phyloP scores from a whole-genome alignment of 495 filamentous ascomycete species.

The Glutinoglossum americanum region DNA sequence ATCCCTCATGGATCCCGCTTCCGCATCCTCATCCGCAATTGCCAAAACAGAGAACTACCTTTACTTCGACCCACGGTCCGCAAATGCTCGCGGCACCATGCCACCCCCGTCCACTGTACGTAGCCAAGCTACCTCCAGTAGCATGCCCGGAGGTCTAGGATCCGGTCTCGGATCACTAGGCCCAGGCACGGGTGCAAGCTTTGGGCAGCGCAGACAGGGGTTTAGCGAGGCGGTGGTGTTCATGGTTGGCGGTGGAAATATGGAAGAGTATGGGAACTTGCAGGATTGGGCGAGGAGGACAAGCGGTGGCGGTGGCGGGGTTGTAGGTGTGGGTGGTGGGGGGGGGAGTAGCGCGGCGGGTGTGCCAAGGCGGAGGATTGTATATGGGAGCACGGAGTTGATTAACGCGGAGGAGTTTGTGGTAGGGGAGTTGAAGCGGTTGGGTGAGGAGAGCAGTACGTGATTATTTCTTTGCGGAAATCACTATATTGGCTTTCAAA shows the following conservation, averaged over 20 bases:
- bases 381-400: constrained; percentile 91
- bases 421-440: constrained; percentile 48
- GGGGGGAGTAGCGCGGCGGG: constrained; percentile 15
- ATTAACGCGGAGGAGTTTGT: constrained; percentile 83
- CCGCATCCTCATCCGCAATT: constrained; percentile 75
- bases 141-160: constrained; percentile 22
- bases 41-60: constrained; percentile 94
- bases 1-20: constrained; percentile 89
- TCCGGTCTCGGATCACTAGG: constrained; percentile 13
- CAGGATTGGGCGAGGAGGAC: constrained; percentile 85
- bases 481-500: background rate
- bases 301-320: constrained; percentile 29
- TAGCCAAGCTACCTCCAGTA: constrained; percentile 19
- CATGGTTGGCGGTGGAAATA: constrained; percentile 88
- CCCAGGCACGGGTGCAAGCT: constrained; percentile 60
- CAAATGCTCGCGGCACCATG: constrained; percentile 86
- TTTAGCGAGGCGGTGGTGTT: constrained; percentile 95
- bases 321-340: no score
- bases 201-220: constrained; percentile 80
- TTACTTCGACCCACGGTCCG: constrained; percentile 91
- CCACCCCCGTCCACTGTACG: constrained; percentile 36
- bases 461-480: constrained; percentile 2
- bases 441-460: constrained; percentile 41
- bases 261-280: constrained; percentile 97
- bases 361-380: constrained; percentile 43